These are phyloP conservation scores for Biscogniauxia sp. DNA, from an alignment of 2,329 filamentous ascomycete species.

Conservation along the genomic window DNA sequence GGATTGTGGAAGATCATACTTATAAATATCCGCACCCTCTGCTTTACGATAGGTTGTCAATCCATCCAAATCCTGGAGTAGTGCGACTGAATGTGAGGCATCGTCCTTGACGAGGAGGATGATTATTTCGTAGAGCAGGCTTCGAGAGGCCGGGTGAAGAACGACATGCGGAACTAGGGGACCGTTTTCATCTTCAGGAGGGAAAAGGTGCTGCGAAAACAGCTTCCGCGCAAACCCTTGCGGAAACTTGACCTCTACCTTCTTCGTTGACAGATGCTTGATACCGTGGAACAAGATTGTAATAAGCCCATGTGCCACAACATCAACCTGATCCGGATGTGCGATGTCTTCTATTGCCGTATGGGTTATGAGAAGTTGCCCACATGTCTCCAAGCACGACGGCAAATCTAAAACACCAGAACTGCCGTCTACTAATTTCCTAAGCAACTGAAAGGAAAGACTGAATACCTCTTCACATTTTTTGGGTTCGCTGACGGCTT, in stretches of 20 bases:
- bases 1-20: slow-evolving; percentile 57
- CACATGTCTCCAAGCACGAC: slow-evolving; percentile 24
- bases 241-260: slow-evolving; percentile 17
- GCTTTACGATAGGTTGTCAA: slow-evolving; percentile 49
- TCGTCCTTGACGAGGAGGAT: slow-evolving; percentile 54
- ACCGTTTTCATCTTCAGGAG: slow-evolving; percentile 39
- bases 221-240: slow-evolving; percentile 44
- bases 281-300: slow-evolving; percentile 33
- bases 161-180: slow-evolving; percentile 39
- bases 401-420: slow-evolving; percentile 24
- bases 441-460: slow-evolving; percentile 27
- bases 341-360: slow-evolving; percentile 36
- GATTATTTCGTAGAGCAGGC: slow-evolving; percentile 60
- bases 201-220: slow-evolving; percentile 66
- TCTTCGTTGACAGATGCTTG: slow-evolving; percentile 25
- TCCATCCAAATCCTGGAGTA: slow-evolving; percentile 50
- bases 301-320: slow-evolving; percentile 37
- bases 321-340: slow-evolving; percentile 35
- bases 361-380: slow-evolving; percentile 25
- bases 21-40: slow-evolving; percentile 50
- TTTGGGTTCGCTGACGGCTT: slow-evolving; percentile 31
- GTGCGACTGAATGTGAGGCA: slow-evolving; percentile 43
- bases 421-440: slow-evolving; percentile 25
- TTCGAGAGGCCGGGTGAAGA: slow-evolving; percentile 55
- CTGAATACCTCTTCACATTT: slow-evolving; percentile 43